phyloP scores from a whole-genome alignment of 768 basidiomycete species.

The Mrakia gelida region DNA sequence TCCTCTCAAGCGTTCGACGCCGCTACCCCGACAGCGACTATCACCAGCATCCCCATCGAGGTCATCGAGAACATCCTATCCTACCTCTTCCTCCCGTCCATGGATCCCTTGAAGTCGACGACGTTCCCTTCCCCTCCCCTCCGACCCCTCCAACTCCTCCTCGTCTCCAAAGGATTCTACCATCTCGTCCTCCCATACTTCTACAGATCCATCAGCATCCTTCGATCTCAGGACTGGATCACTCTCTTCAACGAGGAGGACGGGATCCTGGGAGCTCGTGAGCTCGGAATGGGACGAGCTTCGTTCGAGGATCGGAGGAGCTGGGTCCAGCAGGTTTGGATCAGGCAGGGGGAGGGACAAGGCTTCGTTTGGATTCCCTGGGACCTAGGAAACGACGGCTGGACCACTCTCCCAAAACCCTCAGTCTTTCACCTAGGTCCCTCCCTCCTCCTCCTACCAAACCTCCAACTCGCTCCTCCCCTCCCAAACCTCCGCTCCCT shows the following conservation, averaged over 20 bases:
- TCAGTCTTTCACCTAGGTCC: too few relatives aligned
- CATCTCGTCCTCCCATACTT: not conserved
- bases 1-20: too few relatives aligned
- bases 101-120: not conserved
- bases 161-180: constrained; percentile 2
- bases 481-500: too few relatives aligned
- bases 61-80: not conserved
- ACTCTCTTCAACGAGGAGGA: not conserved
- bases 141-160: not conserved
- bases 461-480: too few relatives aligned
- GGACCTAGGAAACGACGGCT: too few relatives aligned
- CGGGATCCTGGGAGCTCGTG: not conserved
- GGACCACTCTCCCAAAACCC: too few relatives aligned
- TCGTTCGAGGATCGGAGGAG: not conserved
- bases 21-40: too few relatives aligned
- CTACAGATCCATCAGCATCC: not conserved
- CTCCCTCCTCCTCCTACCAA: too few relatives aligned
- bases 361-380: too few relatives aligned
- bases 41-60: not conserved
- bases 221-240: not conserved
- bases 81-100: not conserved
- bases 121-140: not conserved
- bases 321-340: too few relatives aligned
- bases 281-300: constrained; percentile 1
- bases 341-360: too few relatives aligned